phyloP scores from a whole-genome alignment of 1,139 yeast genomes.

The Candida tunisiensis region DNA sequence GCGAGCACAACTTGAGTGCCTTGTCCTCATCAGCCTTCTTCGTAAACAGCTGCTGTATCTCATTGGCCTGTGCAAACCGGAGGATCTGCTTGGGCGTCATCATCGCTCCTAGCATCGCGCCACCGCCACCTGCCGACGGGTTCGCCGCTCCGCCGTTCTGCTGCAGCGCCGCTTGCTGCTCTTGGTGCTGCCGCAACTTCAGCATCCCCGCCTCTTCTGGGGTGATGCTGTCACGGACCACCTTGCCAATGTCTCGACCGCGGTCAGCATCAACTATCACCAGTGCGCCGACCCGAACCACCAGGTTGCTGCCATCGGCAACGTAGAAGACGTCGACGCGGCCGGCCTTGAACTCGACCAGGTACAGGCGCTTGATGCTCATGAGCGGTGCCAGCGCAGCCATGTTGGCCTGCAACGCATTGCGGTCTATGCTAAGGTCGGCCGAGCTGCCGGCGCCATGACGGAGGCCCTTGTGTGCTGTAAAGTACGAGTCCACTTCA shows the following conservation, averaged over 20 bases:
- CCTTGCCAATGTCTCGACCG: slow-evolving; percentile 78
- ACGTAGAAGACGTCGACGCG: slow-evolving; percentile 69
- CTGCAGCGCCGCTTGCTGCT: slow-evolving; percentile 47
- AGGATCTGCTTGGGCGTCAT: slow-evolving; percentile 56
- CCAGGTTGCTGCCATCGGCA: slow-evolving; percentile 33
- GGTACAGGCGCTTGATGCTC: slow-evolving; percentile 37
- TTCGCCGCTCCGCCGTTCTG: slow-evolving; percentile 10
- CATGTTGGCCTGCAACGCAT: too few species aligned
- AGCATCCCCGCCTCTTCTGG: slow-evolving; percentile 68
- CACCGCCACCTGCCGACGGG: slow-evolving; percentile 2
- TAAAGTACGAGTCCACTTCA: too few species aligned
- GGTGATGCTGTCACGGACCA: slow-evolving; percentile 47
- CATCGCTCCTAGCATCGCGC: slow-evolving; percentile 27
- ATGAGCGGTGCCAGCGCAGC: too few species aligned
- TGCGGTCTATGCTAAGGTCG: too few species aligned
- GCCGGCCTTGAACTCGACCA: slow-evolving; percentile 78
- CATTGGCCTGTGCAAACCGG: slow-evolving; percentile 47
- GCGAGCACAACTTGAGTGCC: slow-evolving; percentile 43
- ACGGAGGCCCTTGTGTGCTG: too few species aligned
- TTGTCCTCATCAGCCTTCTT: slow-evolving; percentile 58
- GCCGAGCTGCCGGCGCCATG: too few species aligned
- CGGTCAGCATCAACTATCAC: slow-evolving; percentile 97
- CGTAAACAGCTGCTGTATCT: slow-evolving; percentile 38
- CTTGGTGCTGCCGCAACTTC: slow-evolving; percentile 65
- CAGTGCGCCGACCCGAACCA: slow-evolving; percentile 50